These are phyloP conservation scores for Apiospora sp. DNA, from an alignment of 2,329 filamentous ascomycete species.

Conservation along the genomic window DNA sequence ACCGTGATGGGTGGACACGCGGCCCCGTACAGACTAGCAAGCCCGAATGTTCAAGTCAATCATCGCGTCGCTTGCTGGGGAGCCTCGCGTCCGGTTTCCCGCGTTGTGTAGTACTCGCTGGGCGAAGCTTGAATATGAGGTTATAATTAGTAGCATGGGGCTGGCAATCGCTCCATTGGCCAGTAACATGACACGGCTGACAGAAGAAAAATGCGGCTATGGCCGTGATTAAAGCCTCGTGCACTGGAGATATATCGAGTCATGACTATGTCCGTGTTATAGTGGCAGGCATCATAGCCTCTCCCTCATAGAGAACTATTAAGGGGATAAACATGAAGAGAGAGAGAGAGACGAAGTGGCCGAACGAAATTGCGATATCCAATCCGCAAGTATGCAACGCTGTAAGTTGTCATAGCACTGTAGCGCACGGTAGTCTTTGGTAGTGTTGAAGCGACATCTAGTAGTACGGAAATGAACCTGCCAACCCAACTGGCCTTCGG, in stretches of 20 bases:
- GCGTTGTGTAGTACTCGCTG: background rate
- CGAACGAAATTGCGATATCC: background rate
- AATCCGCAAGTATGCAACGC: background rate
- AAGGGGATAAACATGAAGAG: background rate
- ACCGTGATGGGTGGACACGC: background rate
- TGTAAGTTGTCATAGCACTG: background rate
- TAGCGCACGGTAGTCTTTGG: background rate
- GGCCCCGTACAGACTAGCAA: background rate
- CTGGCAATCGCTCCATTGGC: background rate
- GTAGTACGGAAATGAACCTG: background rate
- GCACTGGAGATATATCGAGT: background rate
- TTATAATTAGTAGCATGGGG: conserved; percentile 12
- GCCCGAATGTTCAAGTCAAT: background rate
- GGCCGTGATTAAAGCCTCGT: background rate
- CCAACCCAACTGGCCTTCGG: too few relatives aligned
- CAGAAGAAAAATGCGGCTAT: background rate
- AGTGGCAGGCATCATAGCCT: background rate
- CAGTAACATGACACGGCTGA: background rate
- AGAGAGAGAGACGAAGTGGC: background rate
- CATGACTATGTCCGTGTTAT: background rate
- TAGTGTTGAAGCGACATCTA: background rate
- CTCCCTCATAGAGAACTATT: too few relatives aligned
- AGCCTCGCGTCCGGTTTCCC: background rate
- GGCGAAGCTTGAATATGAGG: background rate
- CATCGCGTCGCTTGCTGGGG: conserved; percentile 3